A percentile compares a stretch with the other conserved stretches of the same genome.
phyloP scores from a whole-genome alignment of 2,329 filamentous ascomycete genomes.

The Podosphaera fusca region DNA sequence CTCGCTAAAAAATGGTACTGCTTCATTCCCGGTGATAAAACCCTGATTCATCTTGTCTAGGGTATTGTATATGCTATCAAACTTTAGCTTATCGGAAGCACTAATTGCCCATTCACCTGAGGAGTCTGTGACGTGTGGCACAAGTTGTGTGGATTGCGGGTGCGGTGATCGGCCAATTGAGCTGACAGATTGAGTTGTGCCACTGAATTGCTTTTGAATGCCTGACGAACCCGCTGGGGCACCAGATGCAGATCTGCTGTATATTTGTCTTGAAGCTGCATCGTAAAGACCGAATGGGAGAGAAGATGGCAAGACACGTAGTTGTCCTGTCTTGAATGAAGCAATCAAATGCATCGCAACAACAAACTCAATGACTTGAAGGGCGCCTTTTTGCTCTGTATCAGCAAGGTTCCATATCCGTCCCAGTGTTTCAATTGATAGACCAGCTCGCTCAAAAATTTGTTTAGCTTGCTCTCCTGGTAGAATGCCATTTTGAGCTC shows the following conservation, averaged over 20 bases:
- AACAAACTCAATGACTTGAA: constrained; percentile 79
- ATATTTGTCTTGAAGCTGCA: constrained; percentile 51
- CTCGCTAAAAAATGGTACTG: constrained; percentile 81
- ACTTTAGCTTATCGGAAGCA: constrained; percentile 63
- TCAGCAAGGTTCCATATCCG: constrained; percentile 91
- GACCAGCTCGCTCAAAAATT: constrained; percentile 80
- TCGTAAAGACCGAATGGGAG: constrained; percentile 77
- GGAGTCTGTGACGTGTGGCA: constrained; percentile 14
- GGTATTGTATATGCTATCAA: constrained; percentile 64
- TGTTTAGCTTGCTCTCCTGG: constrained; percentile 71
- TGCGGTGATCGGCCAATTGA: constrained; percentile 28
- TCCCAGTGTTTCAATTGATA: constrained; percentile 79
- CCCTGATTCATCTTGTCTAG: constrained; percentile 65
- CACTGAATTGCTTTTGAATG: constrained; percentile 67
- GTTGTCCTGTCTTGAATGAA: constrained; percentile 63
- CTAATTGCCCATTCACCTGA: constrained; percentile 62
- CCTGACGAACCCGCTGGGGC: constrained; percentile 28
- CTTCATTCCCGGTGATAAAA: constrained; percentile 80
- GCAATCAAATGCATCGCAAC: constrained; percentile 95
- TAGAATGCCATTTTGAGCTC: constrained; percentile 51
- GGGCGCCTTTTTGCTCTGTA: constrained; percentile 70
- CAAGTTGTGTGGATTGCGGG: constrained; percentile 19
- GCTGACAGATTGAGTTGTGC: constrained; percentile 33
- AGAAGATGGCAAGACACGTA: constrained; percentile 56
- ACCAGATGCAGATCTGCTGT: constrained; percentile 19